These are phyloP conservation scores for Graphiopsis chlorocephala DNA, from an alignment of 2,329 filamentous ascomycete species.

Conservation along the genomic window DNA sequence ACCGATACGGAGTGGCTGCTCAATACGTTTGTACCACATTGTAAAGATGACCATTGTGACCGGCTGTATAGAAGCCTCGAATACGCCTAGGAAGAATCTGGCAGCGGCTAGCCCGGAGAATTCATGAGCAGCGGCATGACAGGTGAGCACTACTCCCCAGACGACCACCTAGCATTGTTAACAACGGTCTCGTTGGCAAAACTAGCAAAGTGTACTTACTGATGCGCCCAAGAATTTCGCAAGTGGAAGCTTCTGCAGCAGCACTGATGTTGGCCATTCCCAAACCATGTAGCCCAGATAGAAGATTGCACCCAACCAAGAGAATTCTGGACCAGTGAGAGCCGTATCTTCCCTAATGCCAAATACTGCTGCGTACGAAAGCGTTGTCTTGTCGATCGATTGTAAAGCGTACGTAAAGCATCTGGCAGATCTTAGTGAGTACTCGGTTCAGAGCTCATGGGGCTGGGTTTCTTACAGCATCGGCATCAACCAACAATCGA, in stretches of 20 bases:
- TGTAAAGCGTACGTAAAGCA: slow-evolving; percentile 3
- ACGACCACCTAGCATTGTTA: slow-evolving; percentile 40
- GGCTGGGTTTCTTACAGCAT: slow-evolving; percentile 13
- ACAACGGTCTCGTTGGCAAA: no score
- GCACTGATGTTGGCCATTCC: slow-evolving; percentile 42
- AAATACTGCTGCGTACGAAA: neutral
- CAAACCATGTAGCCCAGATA: slow-evolving; percentile 47
- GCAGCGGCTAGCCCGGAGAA: slow-evolving; percentile 29
- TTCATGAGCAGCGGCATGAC: slow-evolving; percentile 17
- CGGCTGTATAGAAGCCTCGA: slow-evolving; percentile 22
- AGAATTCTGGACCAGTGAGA: slow-evolving; percentile 48
- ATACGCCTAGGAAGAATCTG: slow-evolving; percentile 31
- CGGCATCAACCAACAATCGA: slow-evolving; percentile 20
- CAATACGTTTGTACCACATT: slow-evolving; percentile 39
- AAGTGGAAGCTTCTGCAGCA: slow-evolving; percentile 42
- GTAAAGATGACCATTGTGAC: slow-evolving; percentile 52
- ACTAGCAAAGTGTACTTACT: slow-evolving; percentile 41
- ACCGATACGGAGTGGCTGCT: slow-evolving; percentile 61
- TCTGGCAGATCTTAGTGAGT: slow-evolving; percentile 1
- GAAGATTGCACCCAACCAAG: slow-evolving; percentile 49
- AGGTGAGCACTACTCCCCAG: slow-evolving; percentile 52
- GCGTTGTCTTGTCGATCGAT: neutral
- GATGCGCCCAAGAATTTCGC: slow-evolving; percentile 40
- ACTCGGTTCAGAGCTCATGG: neutral
- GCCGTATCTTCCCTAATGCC: slow-evolving; percentile 38